Evolutionary conservation across 2,329 filamentous ascomycete species (phyloP), one percentile per base, ranked within the genome.

Genomic region (Epicoccum sorghinum): DNA sequence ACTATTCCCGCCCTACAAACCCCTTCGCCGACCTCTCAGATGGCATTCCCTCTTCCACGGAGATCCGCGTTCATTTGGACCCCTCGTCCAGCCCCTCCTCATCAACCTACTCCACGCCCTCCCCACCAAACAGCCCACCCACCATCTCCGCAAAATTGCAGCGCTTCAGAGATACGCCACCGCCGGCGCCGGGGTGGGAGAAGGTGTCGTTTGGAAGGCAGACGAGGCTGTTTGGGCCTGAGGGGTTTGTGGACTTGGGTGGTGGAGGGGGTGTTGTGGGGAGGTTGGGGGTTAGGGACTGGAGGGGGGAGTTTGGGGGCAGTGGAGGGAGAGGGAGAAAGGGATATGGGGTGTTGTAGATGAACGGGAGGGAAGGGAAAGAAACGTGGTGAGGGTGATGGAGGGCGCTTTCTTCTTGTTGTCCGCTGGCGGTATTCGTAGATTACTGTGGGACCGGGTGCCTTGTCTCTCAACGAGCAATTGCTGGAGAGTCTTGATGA

Each of bases 151-250:
- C 38, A 1, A 32, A 9, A 13, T 25, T 44, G 4, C 14, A 45
- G 35, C 12, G 33, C 7, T 45, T 51, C 7, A 25, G 27, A 12
- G 39, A 51, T 14, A 51, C 48, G 25, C 48, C 48, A 9, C 48
- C 48, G 8, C 41, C 48, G 14, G 48, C 47, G 39, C 47, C 39
- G 5, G 29, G 32, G 24, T 49, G 47, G 47, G 47, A 49, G 8
- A 42, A 42, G 9, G 30, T 42, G 1, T 10, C 36, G 18, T 49
- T 49, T 14, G 47, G 39, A n/a, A 23, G 47, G 5, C 30, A 38
- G 47, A 49, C 47, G 38, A 42, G 30, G 39, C n/a, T 49, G 23
- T 49, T 49, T 38, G 47, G 47, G 32, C 47, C 47, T 5, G 47
- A 37, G 29, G 30, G 22, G 30, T 49, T 42, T 42, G 25, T 24